These are phyloP conservation scores for Talaromyces sp. DNA, from an alignment of 2,329 filamentous ascomycete genomes.

Conservation along the genomic window DNA sequence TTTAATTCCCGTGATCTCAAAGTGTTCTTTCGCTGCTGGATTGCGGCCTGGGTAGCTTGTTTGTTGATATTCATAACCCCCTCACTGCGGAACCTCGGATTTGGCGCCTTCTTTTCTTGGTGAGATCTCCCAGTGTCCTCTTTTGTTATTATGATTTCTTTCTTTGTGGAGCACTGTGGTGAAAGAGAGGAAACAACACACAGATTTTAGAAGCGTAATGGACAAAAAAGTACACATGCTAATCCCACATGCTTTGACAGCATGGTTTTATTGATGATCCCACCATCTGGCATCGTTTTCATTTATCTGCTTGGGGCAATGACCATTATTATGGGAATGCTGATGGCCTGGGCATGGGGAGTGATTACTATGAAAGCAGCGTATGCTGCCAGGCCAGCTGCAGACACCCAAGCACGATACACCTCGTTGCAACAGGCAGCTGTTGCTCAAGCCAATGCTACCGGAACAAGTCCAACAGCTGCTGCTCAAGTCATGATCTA, in stretches of 20 bases:
- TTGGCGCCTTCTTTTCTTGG: slow-evolving; percentile 4
- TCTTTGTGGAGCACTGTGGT: background rate
- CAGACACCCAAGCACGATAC: slow-evolving; percentile 31
- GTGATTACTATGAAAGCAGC: slow-evolving; percentile 46
- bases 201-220: background rate
- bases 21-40: slow-evolving; percentile 41
- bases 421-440: slow-evolving; percentile 28
- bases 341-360: slow-evolving; percentile 45
- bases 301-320: slow-evolving; percentile 40
- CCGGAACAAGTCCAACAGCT: slow-evolving; percentile 20
- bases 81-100: slow-evolving; percentile 27
- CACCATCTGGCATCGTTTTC: slow-evolving; percentile 42
- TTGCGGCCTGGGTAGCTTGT: slow-evolving; percentile 41
- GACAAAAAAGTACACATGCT: slow-evolving; percentile 18
- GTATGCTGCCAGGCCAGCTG: slow-evolving; percentile 34
- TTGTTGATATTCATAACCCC: slow-evolving; percentile 46
- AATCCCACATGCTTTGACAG: slow-evolving; percentile 11
- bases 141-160: background rate
- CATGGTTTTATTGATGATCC: slow-evolving; percentile 40
- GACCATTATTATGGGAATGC: slow-evolving; percentile 41
- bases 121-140: background rate
- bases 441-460: slow-evolving; percentile 26
- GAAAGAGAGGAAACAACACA: background rate
- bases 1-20: slow-evolving; percentile 46
- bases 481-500: slow-evolving; percentile 35